Evolutionary conservation across 371 early-diverging fungal genomes (phyloP), one percentile per base, ranked within the genome.

Genomic region (Rhizomucor miehei): DNA sequence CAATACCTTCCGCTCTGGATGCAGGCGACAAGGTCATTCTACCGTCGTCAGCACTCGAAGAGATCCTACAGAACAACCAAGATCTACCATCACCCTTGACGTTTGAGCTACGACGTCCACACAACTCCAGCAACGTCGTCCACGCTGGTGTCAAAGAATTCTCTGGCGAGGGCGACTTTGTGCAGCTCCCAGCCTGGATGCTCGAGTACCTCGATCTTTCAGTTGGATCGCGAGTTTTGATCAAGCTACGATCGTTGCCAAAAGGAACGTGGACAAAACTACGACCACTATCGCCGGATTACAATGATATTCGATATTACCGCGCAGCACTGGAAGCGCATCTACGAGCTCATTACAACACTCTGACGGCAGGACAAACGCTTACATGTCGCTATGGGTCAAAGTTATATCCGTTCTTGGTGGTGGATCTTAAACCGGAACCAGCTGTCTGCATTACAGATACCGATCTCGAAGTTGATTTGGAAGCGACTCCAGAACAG

Each of bases 391-490:
- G 78, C 0, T 84, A 87, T 34, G 87, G 81, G 4, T 70, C 69
- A 1, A 63, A 67, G 6, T 52, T 56, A 1, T 79, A 82, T 60
- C 65, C 67, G 4, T 92, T 92, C 53, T 60, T 84, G 17, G 86
- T 93, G 0, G 70, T 73, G 6, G 85, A 88, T 13, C 66, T 92
- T 9, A 80, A 87, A 63, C 91, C 92, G 0, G 71, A 66, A 9
- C 63, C 65, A 20, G 89, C 80, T 35, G 90, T 87, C 11, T 85
- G 77, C 38, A 79, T 85, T 6, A 84, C 91, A 4, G 90, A 95
- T 61, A 90, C 91, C 1, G 95, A 95, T 66, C 67, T 95, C 13
- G 88, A 88, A 35, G 88, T 93, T 9, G 92, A 93, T 54, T 81
- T 93, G 46, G 82, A 81, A 39, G 80, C 85, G 3, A 53, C 79